phyloP scores from a whole-genome alignment of 129 eudicot genomes.

The Dittrichia graveolens region DNA sequence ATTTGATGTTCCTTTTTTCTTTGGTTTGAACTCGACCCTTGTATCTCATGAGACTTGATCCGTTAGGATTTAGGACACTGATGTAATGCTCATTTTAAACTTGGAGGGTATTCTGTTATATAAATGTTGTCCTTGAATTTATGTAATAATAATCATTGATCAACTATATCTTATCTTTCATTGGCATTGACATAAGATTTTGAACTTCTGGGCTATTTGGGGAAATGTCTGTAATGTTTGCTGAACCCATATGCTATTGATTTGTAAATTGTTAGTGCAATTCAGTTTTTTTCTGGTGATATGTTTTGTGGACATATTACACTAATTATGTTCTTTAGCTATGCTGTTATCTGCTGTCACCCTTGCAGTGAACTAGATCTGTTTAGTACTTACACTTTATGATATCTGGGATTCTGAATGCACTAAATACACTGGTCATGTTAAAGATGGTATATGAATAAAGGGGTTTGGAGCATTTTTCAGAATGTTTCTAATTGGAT shows the following conservation, averaged over 20 bases:
- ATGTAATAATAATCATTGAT: background rate
- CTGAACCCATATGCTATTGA: slow-evolving; percentile 6
- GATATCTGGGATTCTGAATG: background rate
- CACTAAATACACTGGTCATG: background rate
- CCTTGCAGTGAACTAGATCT: slow-evolving; percentile 8
- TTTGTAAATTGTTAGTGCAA: slow-evolving; percentile 3
- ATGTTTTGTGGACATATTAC: background rate
- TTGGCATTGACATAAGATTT: slow-evolving; percentile 11
- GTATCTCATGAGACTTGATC: slow-evolving; percentile 19
- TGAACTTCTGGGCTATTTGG: background rate
- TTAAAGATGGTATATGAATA: background rate
- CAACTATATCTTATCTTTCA: slow-evolving; percentile 1
- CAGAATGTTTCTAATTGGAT: background rate
- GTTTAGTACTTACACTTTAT: slow-evolving; percentile 6
- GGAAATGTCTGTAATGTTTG: background rate
- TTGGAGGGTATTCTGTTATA: background rate
- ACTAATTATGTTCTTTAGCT: background rate
- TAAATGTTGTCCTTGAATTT: background rate
- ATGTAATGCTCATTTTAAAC: background rate
- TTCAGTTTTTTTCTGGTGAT: background rate
- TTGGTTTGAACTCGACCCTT: slow-evolving; percentile 11
- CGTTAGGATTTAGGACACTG: background rate
- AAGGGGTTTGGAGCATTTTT: background rate
- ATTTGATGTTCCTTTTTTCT: background rate
- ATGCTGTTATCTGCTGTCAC: slow-evolving; percentile 16